Percentiles rank a stretch among this genome's conserved stretches.
phyloP scores from a whole-genome alignment of 139 green algal species.

The Chlamydomonas sp. region DNA sequence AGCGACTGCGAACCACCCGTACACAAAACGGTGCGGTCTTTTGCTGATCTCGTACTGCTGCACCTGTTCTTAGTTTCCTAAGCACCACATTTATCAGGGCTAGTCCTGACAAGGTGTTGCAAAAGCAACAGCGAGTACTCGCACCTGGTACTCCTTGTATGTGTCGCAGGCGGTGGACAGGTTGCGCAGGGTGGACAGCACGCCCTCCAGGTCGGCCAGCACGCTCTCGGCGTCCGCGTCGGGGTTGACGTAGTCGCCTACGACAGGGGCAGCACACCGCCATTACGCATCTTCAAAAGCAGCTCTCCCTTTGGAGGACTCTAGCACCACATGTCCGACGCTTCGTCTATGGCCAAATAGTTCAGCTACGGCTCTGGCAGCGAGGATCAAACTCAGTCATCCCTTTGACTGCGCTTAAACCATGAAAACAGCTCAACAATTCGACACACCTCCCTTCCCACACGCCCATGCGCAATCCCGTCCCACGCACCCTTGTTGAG shows the following conservation, averaged over 20 bases:
- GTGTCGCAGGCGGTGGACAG: constrained; percentile 45
- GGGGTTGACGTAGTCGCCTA: constrained; percentile 61
- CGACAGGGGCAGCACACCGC: not conserved
- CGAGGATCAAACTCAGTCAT: not conserved
- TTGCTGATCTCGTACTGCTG: not conserved
- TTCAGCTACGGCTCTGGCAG: too few species aligned
- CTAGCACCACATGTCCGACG: too few species aligned
- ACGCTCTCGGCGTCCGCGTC: constrained; percentile 57
- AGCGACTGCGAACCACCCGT: constrained; percentile 35
- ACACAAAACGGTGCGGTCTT: not conserved
- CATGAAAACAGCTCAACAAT: not conserved
- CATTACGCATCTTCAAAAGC: not conserved
- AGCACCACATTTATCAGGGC: too few species aligned
- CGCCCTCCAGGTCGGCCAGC: constrained; percentile 54
- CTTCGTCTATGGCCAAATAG: too few species aligned
- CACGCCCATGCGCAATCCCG: too few species aligned
- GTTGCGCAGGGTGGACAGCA: constrained; percentile 41
- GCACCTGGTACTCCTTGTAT: constrained; percentile 55
- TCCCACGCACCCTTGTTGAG: constrained; percentile 38
- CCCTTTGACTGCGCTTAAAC: not conserved
- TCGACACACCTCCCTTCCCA: not conserved
- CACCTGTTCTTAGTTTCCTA: not conserved
- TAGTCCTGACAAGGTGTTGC: too few species aligned
- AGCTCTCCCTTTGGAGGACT: too few species aligned
- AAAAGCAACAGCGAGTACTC: not conserved